Base-by-base conservation (phyloP, 1,284 basidiomycete species). In the Tilletia walkeri region DNA sequence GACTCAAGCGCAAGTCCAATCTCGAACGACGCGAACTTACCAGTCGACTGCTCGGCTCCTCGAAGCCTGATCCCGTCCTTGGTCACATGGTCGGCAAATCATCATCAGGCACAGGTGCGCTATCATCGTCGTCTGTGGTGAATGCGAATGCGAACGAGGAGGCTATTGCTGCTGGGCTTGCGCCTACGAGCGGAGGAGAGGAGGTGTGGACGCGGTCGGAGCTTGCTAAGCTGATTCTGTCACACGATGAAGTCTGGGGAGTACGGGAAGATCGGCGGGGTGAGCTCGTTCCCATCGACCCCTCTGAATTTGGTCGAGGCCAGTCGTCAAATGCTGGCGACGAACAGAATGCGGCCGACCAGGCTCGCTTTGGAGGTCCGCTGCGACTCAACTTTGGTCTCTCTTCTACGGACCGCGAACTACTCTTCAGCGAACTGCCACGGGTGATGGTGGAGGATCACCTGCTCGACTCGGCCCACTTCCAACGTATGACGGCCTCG, bases 21-120 rank as follows among this genome's bases (percentile, higher is more conserved):
- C 74, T 84, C 67, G 78, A 80, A 47, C 75, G 77, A 59, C 75
- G 78, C 38, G 77, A 78, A 18, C 76, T 83, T 70, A 83, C 79
- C 66, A 70, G 73, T 47, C 76, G 76, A 18, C 76, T 84, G 68
- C 73, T 81, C 4, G 85, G 86, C 0, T 85, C 86, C 5, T 73
- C 81, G 20, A 76, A 79, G 67, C 89, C 92, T 14, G 90, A 91
- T 76, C 88, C 90, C 67, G 87, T 94, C 6, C 88, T 93, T 1
- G 92, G 92, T 2, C 78, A 82, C 63, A 78, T 63, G 30, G 18
- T 41, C 34, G 59, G 59, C 36, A 34, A 18, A 3, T 9, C 30
- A 34, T 20, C 48, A 20, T 12, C 68, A 87, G 90, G 90, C 77
- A 84, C 34, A 85, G 86, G 39, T 89, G 88, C 79, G 87, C 89